Conservation (phyloP, 1,139 yeast species). For the Debaryomyces psychrophilus region DNA sequence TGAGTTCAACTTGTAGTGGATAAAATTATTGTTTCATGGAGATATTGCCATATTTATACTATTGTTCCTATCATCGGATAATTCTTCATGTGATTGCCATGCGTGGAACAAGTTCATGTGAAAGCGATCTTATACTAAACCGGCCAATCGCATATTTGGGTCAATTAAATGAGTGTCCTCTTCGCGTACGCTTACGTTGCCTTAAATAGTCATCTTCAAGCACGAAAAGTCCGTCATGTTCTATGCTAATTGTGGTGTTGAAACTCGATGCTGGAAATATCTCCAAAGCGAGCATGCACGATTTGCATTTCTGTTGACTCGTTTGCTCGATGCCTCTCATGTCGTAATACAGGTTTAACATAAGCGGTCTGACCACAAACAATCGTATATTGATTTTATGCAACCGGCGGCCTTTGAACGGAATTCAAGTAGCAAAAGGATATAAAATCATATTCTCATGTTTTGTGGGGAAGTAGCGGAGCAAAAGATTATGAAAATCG, state of each 20-base stretch:
- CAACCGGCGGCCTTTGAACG: too few relatives aligned
- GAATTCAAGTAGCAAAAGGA: too few relatives aligned
- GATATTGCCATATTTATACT: not conserved
- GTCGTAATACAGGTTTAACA: too few relatives aligned
- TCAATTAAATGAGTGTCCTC: not conserved
- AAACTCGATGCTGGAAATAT: too few relatives aligned
- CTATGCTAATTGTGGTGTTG: too few relatives aligned
- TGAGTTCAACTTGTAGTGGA: not conserved
- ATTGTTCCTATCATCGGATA: not conserved
- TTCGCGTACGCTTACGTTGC: not conserved
- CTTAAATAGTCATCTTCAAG: not conserved
- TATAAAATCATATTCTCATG: not conserved
- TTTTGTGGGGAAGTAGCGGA: not conserved
- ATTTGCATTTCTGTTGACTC: too few relatives aligned
- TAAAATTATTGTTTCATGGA: not conserved
- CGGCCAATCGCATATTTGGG: too few relatives aligned
- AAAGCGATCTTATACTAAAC: not conserved
- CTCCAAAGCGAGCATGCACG: too few relatives aligned
- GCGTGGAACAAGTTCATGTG: not conserved
- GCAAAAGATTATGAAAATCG: not conserved
- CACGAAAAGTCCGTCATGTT: too few relatives aligned
- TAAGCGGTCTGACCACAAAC: too few relatives aligned
- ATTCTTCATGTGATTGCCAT: conserved; percentile 3
- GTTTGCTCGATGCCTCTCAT: too few relatives aligned
- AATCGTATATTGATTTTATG: too few relatives aligned